phyloP scores from a whole-genome alignment of 108 stramenopile genomes.

The Bacterosira constricta region DNA sequence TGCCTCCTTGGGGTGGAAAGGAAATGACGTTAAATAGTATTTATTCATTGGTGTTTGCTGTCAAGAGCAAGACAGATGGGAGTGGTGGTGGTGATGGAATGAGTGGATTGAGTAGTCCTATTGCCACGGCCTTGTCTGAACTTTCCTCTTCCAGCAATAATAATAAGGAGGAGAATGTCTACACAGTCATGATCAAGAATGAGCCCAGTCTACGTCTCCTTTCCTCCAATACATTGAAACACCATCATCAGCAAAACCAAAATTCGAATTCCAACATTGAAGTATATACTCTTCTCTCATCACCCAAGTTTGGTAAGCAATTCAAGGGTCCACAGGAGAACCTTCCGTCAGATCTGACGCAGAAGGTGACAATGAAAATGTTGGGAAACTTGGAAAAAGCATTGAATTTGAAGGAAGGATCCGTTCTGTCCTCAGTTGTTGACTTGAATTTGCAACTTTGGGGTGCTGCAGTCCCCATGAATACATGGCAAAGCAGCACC shows the following conservation, averaged over 20 bases:
- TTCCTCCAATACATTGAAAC: constrained; percentile 71
- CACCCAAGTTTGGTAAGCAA: constrained; percentile 75
- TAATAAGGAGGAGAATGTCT: constrained; percentile 36
- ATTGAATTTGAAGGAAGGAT: constrained; percentile 30
- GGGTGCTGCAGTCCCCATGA: constrained; percentile 89
- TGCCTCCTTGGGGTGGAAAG: constrained; percentile 67
- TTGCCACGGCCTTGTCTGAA: constrained; percentile 22
- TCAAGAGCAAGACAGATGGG: constrained; percentile 3
- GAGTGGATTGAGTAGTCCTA: constrained; percentile 4
- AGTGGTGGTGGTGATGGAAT: constrained; percentile 8
- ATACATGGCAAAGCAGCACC: constrained; percentile 55
- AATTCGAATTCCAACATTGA: constrained; percentile 43
- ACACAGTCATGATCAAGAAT: constrained; percentile 65
- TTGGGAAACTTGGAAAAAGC: constrained; percentile 55
- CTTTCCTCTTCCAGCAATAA: constrained; percentile 30
- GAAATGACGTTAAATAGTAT: constrained; percentile 85
- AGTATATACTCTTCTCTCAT: constrained; percentile 81
- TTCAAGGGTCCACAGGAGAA: constrained; percentile 88
- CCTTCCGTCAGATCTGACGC: constrained; percentile 58
- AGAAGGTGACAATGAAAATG: constrained; percentile 57
- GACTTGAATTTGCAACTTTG: constrained; percentile 81
- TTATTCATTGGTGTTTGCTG: constrained; percentile 70
- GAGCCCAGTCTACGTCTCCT: constrained; percentile 65
- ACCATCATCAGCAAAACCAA: constrained; percentile 36
- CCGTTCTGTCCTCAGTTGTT: constrained; percentile 10